Evolutionary conservation across 2,329 filamentous ascomycete species (phyloP).

Genomic region (Mycosphaerella sp.): DNA sequence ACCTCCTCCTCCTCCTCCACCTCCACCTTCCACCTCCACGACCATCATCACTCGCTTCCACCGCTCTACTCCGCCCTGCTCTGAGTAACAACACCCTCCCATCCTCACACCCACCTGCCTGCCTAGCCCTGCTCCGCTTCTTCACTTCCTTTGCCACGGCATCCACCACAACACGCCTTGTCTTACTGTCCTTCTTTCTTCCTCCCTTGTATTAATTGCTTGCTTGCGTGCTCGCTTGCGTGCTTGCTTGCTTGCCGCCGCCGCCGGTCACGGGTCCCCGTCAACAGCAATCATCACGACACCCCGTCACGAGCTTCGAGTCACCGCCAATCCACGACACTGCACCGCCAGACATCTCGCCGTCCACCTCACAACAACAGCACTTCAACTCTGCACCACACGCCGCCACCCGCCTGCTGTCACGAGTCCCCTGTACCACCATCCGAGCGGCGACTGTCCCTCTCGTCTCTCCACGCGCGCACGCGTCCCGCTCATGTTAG

Average conservation of each 20-base stretch:
- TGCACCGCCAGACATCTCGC: neutral
- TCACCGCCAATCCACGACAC: neutral
- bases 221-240: neutral
- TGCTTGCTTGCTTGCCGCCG: neutral
- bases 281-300: neutral
- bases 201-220: neutral
- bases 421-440: neutral
- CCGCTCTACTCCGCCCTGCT: neutral
- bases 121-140: neutral
- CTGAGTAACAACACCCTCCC: neutral
- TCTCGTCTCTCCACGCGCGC: neutral
- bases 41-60: neutral
- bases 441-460: neutral
- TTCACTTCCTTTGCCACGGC: neutral
- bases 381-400: neutral
- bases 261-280: neutral
- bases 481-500: neutral
- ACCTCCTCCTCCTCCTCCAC: too few species aligned
- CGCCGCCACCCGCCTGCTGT: neutral
- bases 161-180: neutral
- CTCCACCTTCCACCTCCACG: too few species aligned
- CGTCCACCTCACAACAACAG: neutral
- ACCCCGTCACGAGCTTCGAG: neutral
- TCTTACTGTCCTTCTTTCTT: neutral
- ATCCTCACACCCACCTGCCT: neutral